These are phyloP conservation scores for Agrostemma githago DNA, from an alignment of 148 eudicot species.

Conservation along the genomic window DNA sequence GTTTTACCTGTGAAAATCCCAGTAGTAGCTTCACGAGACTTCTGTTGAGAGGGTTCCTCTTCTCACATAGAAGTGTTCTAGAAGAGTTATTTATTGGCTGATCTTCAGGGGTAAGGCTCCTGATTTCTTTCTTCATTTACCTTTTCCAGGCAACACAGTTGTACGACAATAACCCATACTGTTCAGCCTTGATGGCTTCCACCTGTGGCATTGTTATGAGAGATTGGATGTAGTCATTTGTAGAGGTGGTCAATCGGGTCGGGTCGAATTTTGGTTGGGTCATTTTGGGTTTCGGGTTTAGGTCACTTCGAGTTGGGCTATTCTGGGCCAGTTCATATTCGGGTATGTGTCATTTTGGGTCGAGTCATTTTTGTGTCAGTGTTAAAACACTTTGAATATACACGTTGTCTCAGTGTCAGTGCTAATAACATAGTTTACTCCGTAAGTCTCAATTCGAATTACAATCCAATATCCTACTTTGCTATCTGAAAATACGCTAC, in stretches of 20 bases:
- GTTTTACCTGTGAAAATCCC: neutral
- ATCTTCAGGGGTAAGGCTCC: slow-evolving; percentile 4
- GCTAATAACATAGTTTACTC: too few species aligned
- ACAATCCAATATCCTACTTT: too few species aligned
- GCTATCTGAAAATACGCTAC: neutral
- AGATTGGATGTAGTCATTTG: neutral
- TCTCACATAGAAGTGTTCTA: neutral
- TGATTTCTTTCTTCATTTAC: neutral
- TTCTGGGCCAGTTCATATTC: too few species aligned
- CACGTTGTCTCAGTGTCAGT: too few species aligned
- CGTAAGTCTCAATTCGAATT: too few species aligned
- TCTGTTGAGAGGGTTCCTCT: neutral
- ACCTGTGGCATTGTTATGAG: neutral
- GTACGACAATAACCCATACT: neutral
- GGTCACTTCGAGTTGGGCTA: too few species aligned
- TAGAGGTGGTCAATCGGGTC: too few species aligned
- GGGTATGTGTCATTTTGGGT: neutral
- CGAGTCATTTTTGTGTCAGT: neutral
- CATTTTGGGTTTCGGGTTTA: too few species aligned
- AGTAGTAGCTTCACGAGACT: neutral
- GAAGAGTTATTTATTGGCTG: slow-evolving; percentile 8
- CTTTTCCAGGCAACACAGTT: neutral
- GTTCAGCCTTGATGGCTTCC: neutral
- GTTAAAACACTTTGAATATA: too few species aligned
- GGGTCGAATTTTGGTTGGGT: too few species aligned